Evolutionary conservation across 192 early-diverging fungal species (phyloP).

Genomic region (Podila horticola): DNA sequence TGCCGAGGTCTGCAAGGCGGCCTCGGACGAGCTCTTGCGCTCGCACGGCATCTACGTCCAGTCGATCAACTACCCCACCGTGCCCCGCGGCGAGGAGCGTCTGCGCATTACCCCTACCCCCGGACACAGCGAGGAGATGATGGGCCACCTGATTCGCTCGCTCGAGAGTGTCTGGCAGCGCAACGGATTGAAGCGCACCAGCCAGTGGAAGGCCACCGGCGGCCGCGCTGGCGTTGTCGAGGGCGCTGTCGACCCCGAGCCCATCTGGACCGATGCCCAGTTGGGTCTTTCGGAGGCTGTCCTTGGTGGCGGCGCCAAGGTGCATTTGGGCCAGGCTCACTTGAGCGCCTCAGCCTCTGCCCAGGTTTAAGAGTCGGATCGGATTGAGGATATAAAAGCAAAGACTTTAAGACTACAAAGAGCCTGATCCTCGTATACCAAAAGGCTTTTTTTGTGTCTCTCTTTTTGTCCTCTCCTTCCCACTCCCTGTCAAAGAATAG

Average conservation of each 20-base stretch:
- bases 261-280: conserved; percentile 70
- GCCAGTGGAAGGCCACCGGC: conserved; percentile 87
- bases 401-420: no score
- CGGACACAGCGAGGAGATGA: conserved; percentile 86
- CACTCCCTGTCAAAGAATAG: no score
- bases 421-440: no score
- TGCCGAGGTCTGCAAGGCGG: conserved; percentile 92
- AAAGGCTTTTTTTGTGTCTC: no score
- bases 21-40: conserved; percentile 91
- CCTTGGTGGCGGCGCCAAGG: conserved; percentile 8
- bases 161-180: conserved; percentile 90
- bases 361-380: conserved; percentile 14
- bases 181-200: conserved; percentile 83
- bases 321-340: background rate
- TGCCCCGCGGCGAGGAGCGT: conserved; percentile 93
- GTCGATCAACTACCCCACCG: conserved; percentile 99
- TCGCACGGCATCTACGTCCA: conserved; percentile 97
- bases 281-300: conserved; percentile 36
- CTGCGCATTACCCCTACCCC: conserved; percentile 98
- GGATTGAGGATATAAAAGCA: no score
- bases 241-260: conserved; percentile 54
- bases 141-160: conserved; percentile 84
- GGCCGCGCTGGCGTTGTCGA: conserved; percentile 91
- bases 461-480: no score
- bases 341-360: conserved; percentile 6